phyloP scores from a whole-genome alignment of 345 rosid genomes.

The Camelina sativa region DNA sequence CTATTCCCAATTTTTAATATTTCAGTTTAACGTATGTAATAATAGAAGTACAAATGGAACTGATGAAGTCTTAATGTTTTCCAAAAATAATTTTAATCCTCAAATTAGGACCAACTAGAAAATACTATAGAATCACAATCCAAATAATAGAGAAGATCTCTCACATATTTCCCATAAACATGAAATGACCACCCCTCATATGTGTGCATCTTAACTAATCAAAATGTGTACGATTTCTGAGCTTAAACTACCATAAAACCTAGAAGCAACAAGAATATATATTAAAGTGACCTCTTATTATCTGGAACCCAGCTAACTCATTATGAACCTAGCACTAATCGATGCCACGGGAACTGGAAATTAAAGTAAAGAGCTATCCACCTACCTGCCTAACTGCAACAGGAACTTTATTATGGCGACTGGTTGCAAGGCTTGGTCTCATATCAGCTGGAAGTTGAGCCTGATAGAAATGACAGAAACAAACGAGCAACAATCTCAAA shows the following conservation, averaged over 20 bases:
- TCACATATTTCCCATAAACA: background rate
- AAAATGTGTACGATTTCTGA: conserved; percentile 5
- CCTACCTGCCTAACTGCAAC: conserved; percentile 87
- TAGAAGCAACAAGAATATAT: conserved; percentile 6
- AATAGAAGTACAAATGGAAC: too few relatives aligned
- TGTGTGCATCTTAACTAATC: conserved; percentile 1
- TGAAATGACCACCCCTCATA: background rate
- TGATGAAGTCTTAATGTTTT: too few relatives aligned
- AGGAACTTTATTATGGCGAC: conserved; percentile 84
- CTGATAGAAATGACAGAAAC: conserved; percentile 56
- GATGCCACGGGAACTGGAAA: background rate
- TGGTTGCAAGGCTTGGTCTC: conserved; percentile 74
- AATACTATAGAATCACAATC: too few relatives aligned
- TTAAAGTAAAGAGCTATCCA: conserved; percentile 1
- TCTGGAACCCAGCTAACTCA: conserved; percentile 23
- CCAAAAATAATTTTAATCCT: too few relatives aligned
- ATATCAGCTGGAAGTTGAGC: conserved; percentile 87
- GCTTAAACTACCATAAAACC: conserved; percentile 5
- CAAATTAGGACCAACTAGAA: too few relatives aligned
- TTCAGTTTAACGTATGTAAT: too few relatives aligned
- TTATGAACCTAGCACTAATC: conserved; percentile 1
- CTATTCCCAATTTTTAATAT: background rate
- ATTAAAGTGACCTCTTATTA: background rate
- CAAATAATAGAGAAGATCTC: background rate
- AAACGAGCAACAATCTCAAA: conserved; percentile 29